phyloP scores from a whole-genome alignment of 108 stramenopile genomes.

The Aureococcus anophagefferens region DNA sequence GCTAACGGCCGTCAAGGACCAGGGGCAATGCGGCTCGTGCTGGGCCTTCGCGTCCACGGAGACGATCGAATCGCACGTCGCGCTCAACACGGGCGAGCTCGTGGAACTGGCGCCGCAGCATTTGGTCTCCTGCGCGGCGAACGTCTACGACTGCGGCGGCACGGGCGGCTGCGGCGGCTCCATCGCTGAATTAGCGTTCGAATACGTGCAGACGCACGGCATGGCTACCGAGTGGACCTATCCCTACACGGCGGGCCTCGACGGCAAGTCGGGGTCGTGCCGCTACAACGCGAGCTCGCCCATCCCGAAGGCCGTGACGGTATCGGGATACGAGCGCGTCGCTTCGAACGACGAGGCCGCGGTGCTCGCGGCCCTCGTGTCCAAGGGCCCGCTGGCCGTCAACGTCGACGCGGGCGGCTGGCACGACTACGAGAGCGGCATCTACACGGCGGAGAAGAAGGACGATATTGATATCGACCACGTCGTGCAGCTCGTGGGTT shows the following conservation, averaged over 20 bases:
- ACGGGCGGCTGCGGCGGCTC: constrained; percentile 56
- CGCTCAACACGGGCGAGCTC: constrained; percentile 54
- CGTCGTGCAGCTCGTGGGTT: constrained; percentile 70
- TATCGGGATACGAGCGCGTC: constrained; percentile 54
- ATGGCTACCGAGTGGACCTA: too few species aligned
- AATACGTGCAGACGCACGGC: constrained; percentile 51
- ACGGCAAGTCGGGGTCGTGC: constrained; percentile 39
- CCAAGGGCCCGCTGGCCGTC: constrained; percentile 60
- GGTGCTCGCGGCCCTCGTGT: constrained; percentile 69
- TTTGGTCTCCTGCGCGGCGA: constrained; percentile 61
- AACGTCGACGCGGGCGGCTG: constrained; percentile 63
- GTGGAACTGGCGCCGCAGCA: constrained; percentile 54
- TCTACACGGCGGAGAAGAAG: constrained; percentile 28
- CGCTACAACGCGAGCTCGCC: constrained; percentile 4
- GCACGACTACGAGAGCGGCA: constrained; percentile 50
- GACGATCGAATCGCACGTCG: constrained; percentile 62
- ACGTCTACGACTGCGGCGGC: constrained; percentile 71
- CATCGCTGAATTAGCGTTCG: constrained; percentile 58
- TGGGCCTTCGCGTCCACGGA: constrained; percentile 73
- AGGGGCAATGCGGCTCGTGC: constrained; percentile 69
- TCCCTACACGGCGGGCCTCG: constrained; percentile 46
- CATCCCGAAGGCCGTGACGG: constrained; percentile 19
- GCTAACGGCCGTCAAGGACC: constrained; percentile 65
- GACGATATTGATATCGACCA: constrained; percentile 56
- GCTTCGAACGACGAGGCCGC: constrained; percentile 60